Evolutionary conservation across 805 yeast species (phyloP).

Genomic region (Ogataea corticis): DNA sequence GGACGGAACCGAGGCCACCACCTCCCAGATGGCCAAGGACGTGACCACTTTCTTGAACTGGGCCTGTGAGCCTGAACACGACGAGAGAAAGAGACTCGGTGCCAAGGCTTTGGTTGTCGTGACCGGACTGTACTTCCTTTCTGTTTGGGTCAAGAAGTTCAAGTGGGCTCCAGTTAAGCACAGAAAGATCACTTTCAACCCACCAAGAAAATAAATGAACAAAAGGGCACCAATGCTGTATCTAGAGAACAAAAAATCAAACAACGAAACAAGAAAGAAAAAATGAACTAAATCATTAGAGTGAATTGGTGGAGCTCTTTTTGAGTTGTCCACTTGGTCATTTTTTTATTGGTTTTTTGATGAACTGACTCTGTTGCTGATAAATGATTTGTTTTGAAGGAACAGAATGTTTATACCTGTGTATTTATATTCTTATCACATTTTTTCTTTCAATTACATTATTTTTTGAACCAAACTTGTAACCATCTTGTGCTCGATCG

Average conservation of each 20-base stretch:
- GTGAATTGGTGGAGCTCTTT: slow-evolving; percentile 1
- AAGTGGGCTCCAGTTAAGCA: slow-evolving; percentile 96
- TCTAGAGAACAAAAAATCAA: slow-evolving; percentile 7
- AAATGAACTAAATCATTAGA: slow-evolving; percentile 2
- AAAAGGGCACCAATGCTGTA: slow-evolving; percentile 10
- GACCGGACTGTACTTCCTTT: slow-evolving; percentile 74
- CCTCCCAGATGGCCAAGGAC: slow-evolving; percentile 99
- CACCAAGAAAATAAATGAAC: slow-evolving; percentile 67
- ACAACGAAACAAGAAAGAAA: slow-evolving; percentile 6
- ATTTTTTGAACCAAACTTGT: not conserved
- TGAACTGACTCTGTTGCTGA: slow-evolving; percentile 3
- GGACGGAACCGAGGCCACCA: slow-evolving; percentile 98
- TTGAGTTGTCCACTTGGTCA: slow-evolving; percentile 1
- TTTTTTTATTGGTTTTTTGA: slow-evolving; percentile 3
- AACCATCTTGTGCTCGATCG: not conserved
- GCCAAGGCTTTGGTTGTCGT: slow-evolving; percentile 83
- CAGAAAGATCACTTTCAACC: slow-evolving; percentile 90
- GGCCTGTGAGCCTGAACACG: slow-evolving; percentile 99
- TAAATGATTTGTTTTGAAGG: not conserved
- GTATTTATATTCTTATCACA: slow-evolving; percentile 10
- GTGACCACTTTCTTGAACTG: slow-evolving; percentile 94
- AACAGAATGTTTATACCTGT: slow-evolving; percentile 9
- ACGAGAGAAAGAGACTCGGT: slow-evolving; percentile 96
- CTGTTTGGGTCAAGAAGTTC: slow-evolving; percentile 94
- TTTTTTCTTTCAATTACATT: slow-evolving; percentile 1